Conservation (phyloP, 352 stramenopile species). For the Phytopythium montanum region DNA sequence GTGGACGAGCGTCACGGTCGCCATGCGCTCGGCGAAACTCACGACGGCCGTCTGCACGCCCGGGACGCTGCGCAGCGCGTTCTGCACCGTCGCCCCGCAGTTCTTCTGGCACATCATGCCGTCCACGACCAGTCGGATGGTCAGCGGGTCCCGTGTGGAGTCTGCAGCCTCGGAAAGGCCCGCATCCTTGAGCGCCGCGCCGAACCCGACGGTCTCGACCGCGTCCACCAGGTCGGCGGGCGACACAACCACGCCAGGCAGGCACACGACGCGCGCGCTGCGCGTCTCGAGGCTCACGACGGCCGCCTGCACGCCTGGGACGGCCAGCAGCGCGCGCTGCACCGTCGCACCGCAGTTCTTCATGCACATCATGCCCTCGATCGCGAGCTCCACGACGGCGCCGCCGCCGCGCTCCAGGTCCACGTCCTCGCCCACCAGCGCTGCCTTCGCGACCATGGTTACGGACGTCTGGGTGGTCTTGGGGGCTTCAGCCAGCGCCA, state of each 20-base stretch:
- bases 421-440: slow-evolving; percentile 7
- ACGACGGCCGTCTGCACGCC: slow-evolving; percentile 71
- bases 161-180: neutral
- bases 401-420: slow-evolving; percentile 8
- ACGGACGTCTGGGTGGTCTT: neutral
- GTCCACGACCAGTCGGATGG: slow-evolving; percentile 77
- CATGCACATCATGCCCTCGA: slow-evolving; percentile 95
- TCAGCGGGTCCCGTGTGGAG: slow-evolving; percentile 37
- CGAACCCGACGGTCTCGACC: slow-evolving; percentile 78
- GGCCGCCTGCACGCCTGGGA: slow-evolving; percentile 67
- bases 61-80: slow-evolving; percentile 73
- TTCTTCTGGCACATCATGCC: slow-evolving; percentile 96
- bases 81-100: slow-evolving; percentile 89
- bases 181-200: slow-evolving; percentile 37
- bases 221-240: slow-evolving; percentile 61
- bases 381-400: slow-evolving; percentile 49
- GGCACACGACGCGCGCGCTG: slow-evolving; percentile 54
- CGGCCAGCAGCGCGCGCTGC: slow-evolving; percentile 57
- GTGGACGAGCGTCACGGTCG: slow-evolving; percentile 47
- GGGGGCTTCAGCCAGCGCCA: too few relatives aligned
- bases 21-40: slow-evolving; percentile 66
- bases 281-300: slow-evolving; percentile 62
- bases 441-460: slow-evolving; percentile 4
- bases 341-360: slow-evolving; percentile 94
- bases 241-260: slow-evolving; percentile 29